Conservation (phyloP, 768 basidiomycete species). For the Boletus eberwhitei region DNA sequence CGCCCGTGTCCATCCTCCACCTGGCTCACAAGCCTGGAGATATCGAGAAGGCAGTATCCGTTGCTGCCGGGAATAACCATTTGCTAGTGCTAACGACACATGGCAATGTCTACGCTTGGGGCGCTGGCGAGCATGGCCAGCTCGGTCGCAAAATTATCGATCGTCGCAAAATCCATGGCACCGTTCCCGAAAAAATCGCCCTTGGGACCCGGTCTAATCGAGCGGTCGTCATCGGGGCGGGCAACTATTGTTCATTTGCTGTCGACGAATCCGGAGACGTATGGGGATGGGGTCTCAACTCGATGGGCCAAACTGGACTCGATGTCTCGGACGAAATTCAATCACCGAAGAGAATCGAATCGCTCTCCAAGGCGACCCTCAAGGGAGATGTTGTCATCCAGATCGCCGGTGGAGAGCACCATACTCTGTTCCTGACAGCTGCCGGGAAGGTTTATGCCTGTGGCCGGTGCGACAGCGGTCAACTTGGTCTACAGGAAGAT, state of each 20-base stretch:
- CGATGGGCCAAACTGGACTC: constrained; percentile 78
- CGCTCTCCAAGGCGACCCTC: constrained; percentile 60
- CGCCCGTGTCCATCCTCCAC: constrained; percentile 57
- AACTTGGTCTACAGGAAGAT: constrained; percentile 72
- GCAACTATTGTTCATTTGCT: constrained; percentile 86
- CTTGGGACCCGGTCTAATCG: constrained; percentile 66
- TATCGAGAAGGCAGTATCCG: constrained; percentile 65
- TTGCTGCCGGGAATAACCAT: constrained; percentile 86
- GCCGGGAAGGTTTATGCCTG: constrained; percentile 83
- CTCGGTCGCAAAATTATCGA: constrained; percentile 88
- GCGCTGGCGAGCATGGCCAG: constrained; percentile 86
- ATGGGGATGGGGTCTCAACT: constrained; percentile 97
- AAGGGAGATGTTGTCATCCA: constrained; percentile 61
- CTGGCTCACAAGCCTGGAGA: constrained; percentile 61
- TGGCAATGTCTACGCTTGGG: constrained; percentile 86
- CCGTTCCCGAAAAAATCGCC: constrained; percentile 80
- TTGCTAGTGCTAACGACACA: constrained; percentile 84
- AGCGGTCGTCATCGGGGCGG: constrained; percentile 72
- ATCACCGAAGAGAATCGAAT: constrained; percentile 60
- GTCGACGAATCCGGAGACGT: constrained; percentile 79
- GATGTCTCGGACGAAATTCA: constrained; percentile 50
- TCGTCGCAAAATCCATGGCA: constrained; percentile 85
- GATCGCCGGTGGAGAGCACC: constrained; percentile 83
- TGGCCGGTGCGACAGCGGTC: constrained; percentile 80
- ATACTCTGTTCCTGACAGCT: constrained; percentile 84